A percentile compares a stretch with the other conserved stretches of the same genome.
phyloP scores from a whole-genome alignment of 1,139 yeast species.

The Yamadazyma sp. region DNA sequence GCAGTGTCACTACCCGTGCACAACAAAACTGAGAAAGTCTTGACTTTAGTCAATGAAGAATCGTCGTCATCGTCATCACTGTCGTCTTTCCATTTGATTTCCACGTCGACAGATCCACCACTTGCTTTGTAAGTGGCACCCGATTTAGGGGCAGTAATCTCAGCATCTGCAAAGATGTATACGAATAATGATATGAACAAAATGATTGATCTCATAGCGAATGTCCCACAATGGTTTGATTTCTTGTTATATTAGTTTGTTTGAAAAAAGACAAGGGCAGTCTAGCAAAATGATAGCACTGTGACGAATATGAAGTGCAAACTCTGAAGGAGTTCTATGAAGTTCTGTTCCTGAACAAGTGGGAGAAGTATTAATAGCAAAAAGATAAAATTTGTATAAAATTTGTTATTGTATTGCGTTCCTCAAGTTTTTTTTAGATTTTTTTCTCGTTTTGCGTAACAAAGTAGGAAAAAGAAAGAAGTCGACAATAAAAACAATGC shows the following conservation, averaged over 20 bases:
- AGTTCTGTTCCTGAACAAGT: too few species aligned
- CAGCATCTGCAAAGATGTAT: slow-evolving; percentile 52
- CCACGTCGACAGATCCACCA: slow-evolving; percentile 47
- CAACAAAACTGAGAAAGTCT: slow-evolving; percentile 52
- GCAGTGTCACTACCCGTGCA: slow-evolving; percentile 65
- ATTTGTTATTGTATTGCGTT: slow-evolving; percentile 2
- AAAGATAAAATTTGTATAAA: slow-evolving; percentile 1
- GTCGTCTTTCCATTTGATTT: slow-evolving; percentile 63
- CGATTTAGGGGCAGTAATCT: slow-evolving; percentile 49
- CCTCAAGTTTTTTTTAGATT: slow-evolving; percentile 1
- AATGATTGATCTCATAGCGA: slow-evolving; percentile 6
- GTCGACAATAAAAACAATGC: neutral
- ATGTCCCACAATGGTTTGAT: neutral
- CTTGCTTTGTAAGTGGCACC: slow-evolving; percentile 53
- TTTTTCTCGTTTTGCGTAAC: neutral
- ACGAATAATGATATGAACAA: slow-evolving; percentile 7
- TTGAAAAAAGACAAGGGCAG: too few species aligned
- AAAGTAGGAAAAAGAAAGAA: neutral
- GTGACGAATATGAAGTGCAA: too few species aligned
- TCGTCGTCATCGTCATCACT: slow-evolving; percentile 46
- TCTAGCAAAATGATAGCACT: too few species aligned
- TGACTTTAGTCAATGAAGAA: slow-evolving; percentile 35
- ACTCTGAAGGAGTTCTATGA: too few species aligned
- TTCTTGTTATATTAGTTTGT: too few species aligned
- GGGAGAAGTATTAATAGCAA: neutral